Conservation (phyloP, 75 land plant genomes). For the Gnetum montanum region DNA sequence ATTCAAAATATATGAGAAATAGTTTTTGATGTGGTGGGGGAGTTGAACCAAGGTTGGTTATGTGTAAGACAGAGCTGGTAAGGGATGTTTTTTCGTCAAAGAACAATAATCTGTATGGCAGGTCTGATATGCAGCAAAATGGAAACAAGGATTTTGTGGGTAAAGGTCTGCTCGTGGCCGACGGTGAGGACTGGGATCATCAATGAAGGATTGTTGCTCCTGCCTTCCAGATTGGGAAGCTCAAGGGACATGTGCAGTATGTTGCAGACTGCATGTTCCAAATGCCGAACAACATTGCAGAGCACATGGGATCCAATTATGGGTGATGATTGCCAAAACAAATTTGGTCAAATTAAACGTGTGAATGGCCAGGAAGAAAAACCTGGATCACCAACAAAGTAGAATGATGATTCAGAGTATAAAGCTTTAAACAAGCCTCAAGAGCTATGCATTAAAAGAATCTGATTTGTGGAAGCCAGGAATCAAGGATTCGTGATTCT, state of each 20-base stretch:
- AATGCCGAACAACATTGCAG: not conserved
- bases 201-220: slow-evolving; percentile 54
- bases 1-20: slow-evolving; percentile 24
- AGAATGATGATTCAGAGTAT: too few species aligned
- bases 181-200: slow-evolving; percentile 58
- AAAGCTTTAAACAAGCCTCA: too few species aligned
- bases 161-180: slow-evolving; percentile 49
- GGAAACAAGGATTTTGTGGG: slow-evolving; percentile 42
- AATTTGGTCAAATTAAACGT: too few species aligned
- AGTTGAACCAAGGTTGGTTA: slow-evolving; percentile 27
- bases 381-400: too few species aligned
- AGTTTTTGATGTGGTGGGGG: slow-evolving; percentile 61
- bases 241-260: slow-evolving; percentile 31
- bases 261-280: not conserved
- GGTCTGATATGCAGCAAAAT: slow-evolving; percentile 29
- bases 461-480: too few species aligned
- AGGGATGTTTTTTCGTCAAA: slow-evolving; percentile 20
- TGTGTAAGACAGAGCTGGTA: slow-evolving; percentile 29
- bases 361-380: too few species aligned
- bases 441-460: too few species aligned
- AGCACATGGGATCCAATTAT: not conserved
- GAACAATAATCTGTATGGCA: slow-evolving; percentile 27
- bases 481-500: too few species aligned
- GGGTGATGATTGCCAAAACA: not conserved
- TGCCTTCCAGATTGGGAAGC: slow-evolving; percentile 58